Evolutionary conservation across 257 asterid species (phyloP).

Genomic region (Fraxinus cuspidata): DNA sequence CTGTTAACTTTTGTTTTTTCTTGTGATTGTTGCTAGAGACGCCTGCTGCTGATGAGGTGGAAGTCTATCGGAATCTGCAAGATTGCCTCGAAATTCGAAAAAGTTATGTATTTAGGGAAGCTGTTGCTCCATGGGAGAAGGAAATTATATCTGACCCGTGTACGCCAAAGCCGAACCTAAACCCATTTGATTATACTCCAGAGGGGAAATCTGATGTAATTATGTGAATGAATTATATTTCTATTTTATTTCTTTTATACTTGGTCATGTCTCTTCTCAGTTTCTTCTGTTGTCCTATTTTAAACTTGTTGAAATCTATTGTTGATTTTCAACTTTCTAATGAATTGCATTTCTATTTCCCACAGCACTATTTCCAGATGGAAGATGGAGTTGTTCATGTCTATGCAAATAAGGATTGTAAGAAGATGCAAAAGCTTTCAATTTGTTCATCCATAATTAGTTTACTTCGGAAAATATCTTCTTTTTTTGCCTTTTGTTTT

Average conservation of each 20-base stretch:
- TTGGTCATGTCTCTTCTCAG: conserved; percentile 19
- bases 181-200: conserved; percentile 71
- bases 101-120: conserved; percentile 76
- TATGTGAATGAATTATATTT: conserved; percentile 10
- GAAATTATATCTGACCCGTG: conserved; percentile 89
- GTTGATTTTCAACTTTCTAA: conserved; percentile 12
- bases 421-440: conserved; percentile 40
- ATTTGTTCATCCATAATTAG: conserved; percentile 5
- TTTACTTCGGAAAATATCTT: conserved; percentile 16
- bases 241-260: conserved; percentile 22
- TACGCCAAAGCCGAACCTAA: conserved; percentile 82
- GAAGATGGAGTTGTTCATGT: conserved; percentile 97
- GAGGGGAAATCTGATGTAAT: conserved; percentile 86
- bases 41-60: conserved; percentile 85
- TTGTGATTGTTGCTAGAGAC: conserved; percentile 54
- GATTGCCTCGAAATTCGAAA: conserved; percentile 79
- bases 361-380: conserved; percentile 93
- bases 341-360: conserved; percentile 30
- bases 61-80: conserved; percentile 74
- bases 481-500: not conserved
- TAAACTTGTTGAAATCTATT: conserved; percentile 1
- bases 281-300: not conserved
- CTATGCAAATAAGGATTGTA: conserved; percentile 81
- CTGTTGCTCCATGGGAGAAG: conserved; percentile 80
- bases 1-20: conserved; percentile 22